Evolutionary conservation across 805 yeast species (phyloP).

Genomic region (Scheffersomyces amazonensis): DNA sequence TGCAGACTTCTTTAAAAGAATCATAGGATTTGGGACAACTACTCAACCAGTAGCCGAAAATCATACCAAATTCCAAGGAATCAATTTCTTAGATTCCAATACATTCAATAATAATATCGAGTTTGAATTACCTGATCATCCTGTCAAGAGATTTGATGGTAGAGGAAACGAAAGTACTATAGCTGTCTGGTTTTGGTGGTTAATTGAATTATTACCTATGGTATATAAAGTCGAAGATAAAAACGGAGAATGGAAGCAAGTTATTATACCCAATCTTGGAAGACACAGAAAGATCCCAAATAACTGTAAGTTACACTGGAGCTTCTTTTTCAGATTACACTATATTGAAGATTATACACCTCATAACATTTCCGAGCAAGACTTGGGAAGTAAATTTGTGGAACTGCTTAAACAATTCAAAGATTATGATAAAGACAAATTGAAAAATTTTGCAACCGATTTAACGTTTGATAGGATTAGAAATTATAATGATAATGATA

Average conservation of each 20-base stretch:
- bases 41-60: slow-evolving; percentile 2
- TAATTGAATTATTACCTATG: slow-evolving; percentile 58
- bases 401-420: slow-evolving; percentile 16
- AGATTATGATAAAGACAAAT: slow-evolving; percentile 5
- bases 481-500: slow-evolving; percentile 10
- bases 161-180: slow-evolving; percentile 29
- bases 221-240: slow-evolving; percentile 48
- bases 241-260: slow-evolving; percentile 48
- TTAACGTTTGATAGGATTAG: slow-evolving; percentile 14
- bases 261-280: slow-evolving; percentile 57
- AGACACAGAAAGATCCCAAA: slow-evolving; percentile 47
- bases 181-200: slow-evolving; percentile 53
- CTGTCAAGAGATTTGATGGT: slow-evolving; percentile 32
- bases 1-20: neutral
- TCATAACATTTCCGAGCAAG: slow-evolving; percentile 14
- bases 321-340: slow-evolving; percentile 55
- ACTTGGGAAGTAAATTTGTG: slow-evolving; percentile 14
- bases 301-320: slow-evolving; percentile 57
- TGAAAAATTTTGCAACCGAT: slow-evolving; percentile 8
- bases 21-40: neutral
- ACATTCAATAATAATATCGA: neutral
- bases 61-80: neutral
- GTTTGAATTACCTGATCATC: slow-evolving; percentile 1
- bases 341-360: slow-evolving; percentile 47
- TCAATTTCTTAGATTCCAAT: neutral